Evolutionary conservation across 331 rosid species (phyloP), one percentile per base, ranked within the genome.

Genomic region (Arachis monticola): DNA sequence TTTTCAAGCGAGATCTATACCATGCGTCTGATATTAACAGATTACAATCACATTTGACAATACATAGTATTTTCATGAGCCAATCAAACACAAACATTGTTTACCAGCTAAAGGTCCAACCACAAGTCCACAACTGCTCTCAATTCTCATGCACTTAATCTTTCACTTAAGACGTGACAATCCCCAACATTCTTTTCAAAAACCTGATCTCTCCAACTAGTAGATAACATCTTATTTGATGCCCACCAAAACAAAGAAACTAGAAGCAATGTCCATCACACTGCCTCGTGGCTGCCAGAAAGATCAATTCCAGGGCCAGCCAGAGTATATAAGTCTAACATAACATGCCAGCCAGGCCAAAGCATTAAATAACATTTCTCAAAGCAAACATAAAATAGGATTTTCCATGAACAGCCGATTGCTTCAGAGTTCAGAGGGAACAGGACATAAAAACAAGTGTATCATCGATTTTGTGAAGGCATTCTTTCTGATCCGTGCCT

Each of bases 331-430:
- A 5, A 72, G 89, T 80, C 90, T 61, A 83, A 65, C 81, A 58
- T 46, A 17, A 17, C 22, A 17, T 17, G 22, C 22, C 22, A 17
- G 22, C 22, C 22, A 17, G 22, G 22, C 22, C 84, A 83, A 67
- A 81, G 83, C 91, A 80, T 88, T 86, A 88, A 79, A 82, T 73
- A 83, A 81, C 88, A 67, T 86, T 82, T 89, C 85, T 82, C 87
- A 85, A 87, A 87, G 86, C 97, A 88, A 85, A 92, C 85, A 88
- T 71, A 88, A 78, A 76, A 67, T 86, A 81, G 73, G 84, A 82
- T 83, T 88, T 88, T 82, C 83, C 87, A 79, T 75, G 76, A 75
- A 84, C 77, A 86, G 76, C 47, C 82, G 22, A 17, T 17, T 17
- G 22, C 22, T 17, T 17, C 22, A 17, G 22, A 17, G 22, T 81